Evolutionary conservation across 768 basidiomycete species (phyloP).

Genomic region (Hypholoma fasciculare): DNA sequence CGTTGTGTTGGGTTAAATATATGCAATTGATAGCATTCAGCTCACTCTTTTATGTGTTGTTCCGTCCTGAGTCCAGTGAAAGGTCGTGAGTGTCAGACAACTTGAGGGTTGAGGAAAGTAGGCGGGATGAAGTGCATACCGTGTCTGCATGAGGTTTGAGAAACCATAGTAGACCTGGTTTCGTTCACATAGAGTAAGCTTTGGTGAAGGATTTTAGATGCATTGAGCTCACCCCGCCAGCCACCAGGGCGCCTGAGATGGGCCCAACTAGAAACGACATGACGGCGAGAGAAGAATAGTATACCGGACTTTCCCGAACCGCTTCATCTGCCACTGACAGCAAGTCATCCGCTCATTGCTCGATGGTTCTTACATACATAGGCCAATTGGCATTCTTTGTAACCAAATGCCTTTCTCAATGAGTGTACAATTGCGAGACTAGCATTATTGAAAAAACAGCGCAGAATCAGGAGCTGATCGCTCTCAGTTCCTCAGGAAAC

Average conservation of each 20-base stretch:
- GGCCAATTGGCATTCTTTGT: no score
- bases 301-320: slow-evolving; percentile 5
- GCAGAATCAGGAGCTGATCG: no score
- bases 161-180: slow-evolving; percentile 69
- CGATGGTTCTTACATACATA: no score
- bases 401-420: no score
- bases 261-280: slow-evolving; percentile 68
- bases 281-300: slow-evolving; percentile 6
- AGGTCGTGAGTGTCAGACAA: neutral
- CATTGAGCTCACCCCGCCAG: slow-evolving; percentile 54
- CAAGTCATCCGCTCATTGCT: no score
- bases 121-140: slow-evolving; percentile 32
- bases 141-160: slow-evolving; percentile 60
- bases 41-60: slow-evolving; percentile 57
- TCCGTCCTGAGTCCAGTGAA: slow-evolving; percentile 42
- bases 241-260: slow-evolving; percentile 68
- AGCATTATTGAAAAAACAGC: no score
- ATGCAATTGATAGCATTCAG: neutral
- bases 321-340: no score
- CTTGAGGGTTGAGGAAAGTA: neutral
- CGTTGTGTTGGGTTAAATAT: neutral
- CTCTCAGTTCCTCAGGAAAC: no score
- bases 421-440: no score
- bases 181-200: neutral
- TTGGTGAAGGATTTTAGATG: neutral